Base-by-base conservation (phyloP, 129 eudicot species). In the Escallonia rubra region DNA sequence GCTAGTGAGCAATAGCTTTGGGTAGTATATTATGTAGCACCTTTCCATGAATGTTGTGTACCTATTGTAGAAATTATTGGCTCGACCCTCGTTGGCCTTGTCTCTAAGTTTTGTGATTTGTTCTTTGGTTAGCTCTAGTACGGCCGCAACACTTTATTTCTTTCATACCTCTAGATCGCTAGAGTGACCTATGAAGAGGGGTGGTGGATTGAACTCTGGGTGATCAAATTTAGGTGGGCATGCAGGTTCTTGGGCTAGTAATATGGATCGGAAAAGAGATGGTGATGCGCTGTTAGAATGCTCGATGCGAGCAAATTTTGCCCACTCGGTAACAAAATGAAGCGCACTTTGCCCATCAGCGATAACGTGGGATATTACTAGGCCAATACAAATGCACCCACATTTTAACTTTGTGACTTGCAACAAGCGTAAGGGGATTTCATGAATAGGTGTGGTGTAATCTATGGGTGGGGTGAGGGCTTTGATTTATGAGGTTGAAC, bases 241-340 rank as follows among this genome's bases (percentile, higher is more conserved):
- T 0, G 78, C 53, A 9, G 78, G 73, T 11, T 75, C 76, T 23
- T 82, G 80, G 3, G 78, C 83, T 5, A 72, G 82, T 59, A 88
- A 55, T 44, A 70, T 46, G 42, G 43, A 76, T 41, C 96, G 77
- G 51, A 82, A 87, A 5, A 80, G 72, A 71, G 65, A 54, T 5
- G 96, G 96, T 2, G 51, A 58, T n/a, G n/a, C n/a, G 6, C 55
- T 14, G 10, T 43, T 76, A 14, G 77, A 2, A 2, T 69, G 74
- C 72, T 66, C 76, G 8, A 86, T 87, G 0, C 86, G 82, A 68
- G 89, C 75, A 61, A 82, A 76, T 66, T 76, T 80, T 4, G 86
- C 86, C 91, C 91, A 85, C 72, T 88, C 96, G 1, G 89, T 43
- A 57, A 88, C 11, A 74, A 88, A 88, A 71, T 85, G 89, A 52